Percentiles rank a stretch among this genome's conserved stretches.
phyloP scores from a whole-genome alignment of 371 early-diverging fungal species.

The Lichtheimia hyalospora region DNA sequence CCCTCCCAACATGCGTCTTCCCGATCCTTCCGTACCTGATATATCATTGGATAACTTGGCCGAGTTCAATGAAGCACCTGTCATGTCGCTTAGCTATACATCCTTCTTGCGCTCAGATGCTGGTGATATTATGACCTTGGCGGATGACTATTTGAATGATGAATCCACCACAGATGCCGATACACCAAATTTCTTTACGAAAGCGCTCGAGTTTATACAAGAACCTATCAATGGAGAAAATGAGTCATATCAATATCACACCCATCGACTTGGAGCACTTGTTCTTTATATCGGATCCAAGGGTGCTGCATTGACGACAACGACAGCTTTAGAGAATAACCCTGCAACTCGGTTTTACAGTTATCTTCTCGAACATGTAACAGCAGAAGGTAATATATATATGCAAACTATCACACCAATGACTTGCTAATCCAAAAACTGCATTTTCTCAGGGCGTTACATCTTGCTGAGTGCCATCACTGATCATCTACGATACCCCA shows the following conservation, averaged over 20 bases:
- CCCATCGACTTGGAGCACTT: slow-evolving; percentile 12
- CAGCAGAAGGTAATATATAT: slow-evolving; percentile 8
- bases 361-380: slow-evolving; percentile 18
- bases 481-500: slow-evolving; percentile 96
- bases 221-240: background rate
- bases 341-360: slow-evolving; percentile 24
- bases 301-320: background rate
- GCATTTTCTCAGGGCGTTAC: slow-evolving; percentile 68
- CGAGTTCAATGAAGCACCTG: slow-evolving; percentile 59
- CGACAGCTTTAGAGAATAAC: slow-evolving; percentile 17
- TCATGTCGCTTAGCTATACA: background rate
- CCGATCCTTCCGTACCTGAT: slow-evolving; percentile 94
- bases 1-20: slow-evolving; percentile 90
- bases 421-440: background rate
- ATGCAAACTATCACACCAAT: background rate
- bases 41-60: slow-evolving; percentile 83
- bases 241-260: background rate
- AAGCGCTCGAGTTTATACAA: background rate
- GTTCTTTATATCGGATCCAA: slow-evolving; percentile 22
- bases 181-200: background rate
- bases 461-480: slow-evolving; percentile 85
- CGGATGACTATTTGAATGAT: background rate
- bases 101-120: background rate
- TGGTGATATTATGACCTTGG: background rate
- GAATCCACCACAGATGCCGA: background rate